Evolutionary conservation across 345 rosid genomes (phyloP).

Genomic region (Acer saccharum): DNA sequence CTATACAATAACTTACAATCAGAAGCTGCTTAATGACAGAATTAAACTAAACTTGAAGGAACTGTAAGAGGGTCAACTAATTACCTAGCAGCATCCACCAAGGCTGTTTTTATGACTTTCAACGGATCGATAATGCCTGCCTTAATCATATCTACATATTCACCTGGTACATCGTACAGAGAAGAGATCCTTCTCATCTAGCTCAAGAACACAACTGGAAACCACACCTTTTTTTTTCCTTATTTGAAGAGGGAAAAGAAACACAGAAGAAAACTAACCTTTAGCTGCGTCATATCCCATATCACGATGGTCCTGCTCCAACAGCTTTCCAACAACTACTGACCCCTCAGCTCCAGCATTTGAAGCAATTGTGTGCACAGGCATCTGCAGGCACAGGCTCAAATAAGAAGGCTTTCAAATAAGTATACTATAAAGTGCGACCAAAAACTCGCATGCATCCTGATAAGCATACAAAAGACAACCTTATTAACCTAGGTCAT

Average conservation of each 20-base stretch:
- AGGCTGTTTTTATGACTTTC: constrained; percentile 69
- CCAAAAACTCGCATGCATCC: not conserved
- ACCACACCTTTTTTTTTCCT: not conserved
- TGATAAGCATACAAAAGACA: not conserved
- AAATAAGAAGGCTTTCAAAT: not conserved
- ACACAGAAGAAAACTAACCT: constrained; percentile 20
- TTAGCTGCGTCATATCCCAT: constrained; percentile 57
- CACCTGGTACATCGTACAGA: constrained; percentile 37
- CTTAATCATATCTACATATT: constrained; percentile 62
- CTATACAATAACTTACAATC: constrained; percentile 25
- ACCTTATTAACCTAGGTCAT: not conserved
- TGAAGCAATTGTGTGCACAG: constrained; percentile 35
- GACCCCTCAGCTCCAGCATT: constrained; percentile 54
- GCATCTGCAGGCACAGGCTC: constrained; percentile 30
- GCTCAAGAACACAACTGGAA: not conserved
- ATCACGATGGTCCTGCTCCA: constrained; percentile 44
- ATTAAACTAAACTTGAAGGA: not conserved
- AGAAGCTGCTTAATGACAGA: not conserved
- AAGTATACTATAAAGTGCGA: not conserved
- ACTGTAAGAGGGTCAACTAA: not conserved
- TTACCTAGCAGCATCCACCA: constrained; percentile 70
- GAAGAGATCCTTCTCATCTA: not conserved
- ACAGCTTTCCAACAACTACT: constrained; percentile 46
- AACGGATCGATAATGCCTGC: constrained; percentile 65
- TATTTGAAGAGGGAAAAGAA: not conserved